Evolutionary conservation across 192 early-diverging fungal species (phyloP), one percentile per base, ranked within the genome.

Genomic region (Coemansia sp.): DNA sequence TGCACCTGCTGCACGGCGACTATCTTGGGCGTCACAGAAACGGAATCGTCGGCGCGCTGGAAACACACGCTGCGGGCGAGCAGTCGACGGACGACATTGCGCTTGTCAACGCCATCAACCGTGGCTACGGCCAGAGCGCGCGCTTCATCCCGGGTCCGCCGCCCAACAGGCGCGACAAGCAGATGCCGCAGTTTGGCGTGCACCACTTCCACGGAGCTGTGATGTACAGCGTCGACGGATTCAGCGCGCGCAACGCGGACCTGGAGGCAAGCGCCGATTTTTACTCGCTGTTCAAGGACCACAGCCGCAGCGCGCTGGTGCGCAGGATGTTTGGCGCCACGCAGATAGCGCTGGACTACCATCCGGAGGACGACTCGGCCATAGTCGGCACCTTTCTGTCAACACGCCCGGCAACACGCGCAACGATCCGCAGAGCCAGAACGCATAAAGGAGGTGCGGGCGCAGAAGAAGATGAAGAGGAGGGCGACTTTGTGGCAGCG

Each of bases 331-430:
- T 96, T 71, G 86, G 86, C 16, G 83, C 88, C 7, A 77, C 88
- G 5, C 89, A 84, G 59, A 85, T 98, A 43, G 86, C 88, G 7
- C 89, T 90, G 14, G 88, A 91, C 65, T 85, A 76, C n/a, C 90
- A 91, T 64, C 91, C 91, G 1, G 89, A 88, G 22, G 87, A 91
- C 59, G 85, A 89, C 39, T 78, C 85, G 16, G 89, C 89, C 16
- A 86, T 93, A 55, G 90, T 92, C 63, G 88, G 85, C 64, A 90
- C 92, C 7, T 90, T 94, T 62, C 70, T 91, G 62, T 87, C 90
- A 12, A 87, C 88, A 17, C 87, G 89, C 56, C 92, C 93, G 0
- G 81, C 87, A 45, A 84, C 91, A 50, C 86, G 89, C 40, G 92
- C 93, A 0, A 81, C 71, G 22, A 65, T 74, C 46, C 71, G 71